phyloP scores from a whole-genome alignment of 345 rosid species.

The Pistacia integerrima region DNA sequence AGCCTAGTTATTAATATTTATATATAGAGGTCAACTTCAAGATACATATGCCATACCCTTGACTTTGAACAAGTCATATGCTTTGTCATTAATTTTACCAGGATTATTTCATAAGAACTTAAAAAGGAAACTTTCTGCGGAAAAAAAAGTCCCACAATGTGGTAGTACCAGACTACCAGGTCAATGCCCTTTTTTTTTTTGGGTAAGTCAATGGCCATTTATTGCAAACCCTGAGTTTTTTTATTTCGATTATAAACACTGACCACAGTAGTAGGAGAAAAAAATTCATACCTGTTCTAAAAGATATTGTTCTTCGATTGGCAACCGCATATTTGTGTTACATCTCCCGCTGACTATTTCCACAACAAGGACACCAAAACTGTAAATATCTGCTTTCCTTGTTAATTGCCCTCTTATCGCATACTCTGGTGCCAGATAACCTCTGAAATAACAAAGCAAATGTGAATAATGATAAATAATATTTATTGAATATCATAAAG shows the following conservation, averaged over 20 bases:
- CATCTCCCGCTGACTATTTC: constrained; percentile 91
- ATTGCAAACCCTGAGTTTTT: not conserved
- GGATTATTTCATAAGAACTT: too few species aligned
- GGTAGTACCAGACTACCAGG: not conserved
- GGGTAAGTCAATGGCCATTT: not conserved
- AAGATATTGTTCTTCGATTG: constrained; percentile 75
- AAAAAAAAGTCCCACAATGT: too few species aligned
- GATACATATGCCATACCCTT: too few species aligned
- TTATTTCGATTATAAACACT: not conserved
- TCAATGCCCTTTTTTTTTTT: not conserved
- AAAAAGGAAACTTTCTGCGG: too few species aligned
- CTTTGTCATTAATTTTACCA: too few species aligned
- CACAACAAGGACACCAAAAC: constrained; percentile 87
- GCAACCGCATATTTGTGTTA: constrained; percentile 75
- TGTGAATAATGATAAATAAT: constrained; percentile 3
- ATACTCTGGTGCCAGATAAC: constrained; percentile 97
- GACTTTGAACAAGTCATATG: too few species aligned
- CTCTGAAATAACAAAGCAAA: constrained; percentile 48
- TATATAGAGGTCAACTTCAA: too few species aligned
- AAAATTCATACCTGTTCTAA: constrained; percentile 72
- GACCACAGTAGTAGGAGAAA: not conserved
- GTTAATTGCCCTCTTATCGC: constrained; percentile 93
- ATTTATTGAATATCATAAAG: constrained; percentile 1
- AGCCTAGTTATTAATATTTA: too few species aligned
- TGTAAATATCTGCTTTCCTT: constrained; percentile 87